phyloP scores from a whole-genome alignment of 305 asterid genomes.

The Fraxinus greggii region DNA sequence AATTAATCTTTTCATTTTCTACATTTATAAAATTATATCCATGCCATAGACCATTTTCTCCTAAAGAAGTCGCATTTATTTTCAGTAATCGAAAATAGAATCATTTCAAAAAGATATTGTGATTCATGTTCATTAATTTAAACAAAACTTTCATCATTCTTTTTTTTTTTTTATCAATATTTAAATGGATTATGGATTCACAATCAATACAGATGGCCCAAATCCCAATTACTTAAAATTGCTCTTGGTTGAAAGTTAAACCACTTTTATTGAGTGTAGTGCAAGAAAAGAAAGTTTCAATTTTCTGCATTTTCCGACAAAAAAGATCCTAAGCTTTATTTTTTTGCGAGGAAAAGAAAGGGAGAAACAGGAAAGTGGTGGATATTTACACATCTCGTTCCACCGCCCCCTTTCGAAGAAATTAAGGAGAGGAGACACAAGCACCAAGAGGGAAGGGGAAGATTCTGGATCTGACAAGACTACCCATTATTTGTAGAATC shows the following conservation, averaged over 20 bases:
- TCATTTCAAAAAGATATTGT: too few species aligned
- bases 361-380: not conserved
- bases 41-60: too few species aligned
- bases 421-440: constrained; percentile 38
- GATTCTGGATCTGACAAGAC: constrained; percentile 33
- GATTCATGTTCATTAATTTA: not conserved
- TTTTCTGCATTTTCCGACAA: not conserved
- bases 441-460: constrained; percentile 35
- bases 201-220: not conserved
- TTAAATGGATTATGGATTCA: not conserved
- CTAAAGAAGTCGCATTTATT: too few species aligned
- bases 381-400: constrained; percentile 10
- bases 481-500: constrained; percentile 32
- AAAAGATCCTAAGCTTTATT: constrained; percentile 23
- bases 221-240: not conserved
- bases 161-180: not conserved
- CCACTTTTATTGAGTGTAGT: not conserved
- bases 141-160: not conserved
- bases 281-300: not conserved
- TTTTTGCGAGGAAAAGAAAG: too few species aligned
- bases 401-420: not conserved
- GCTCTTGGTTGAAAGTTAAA: not conserved
- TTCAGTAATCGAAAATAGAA: too few species aligned
- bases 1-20: too few species aligned
- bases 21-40: too few species aligned